Percentiles rank a stretch among this genome's conserved stretches.
These are phyloP conservation scores for Colletotrichum eremochloae DNA, from an alignment of 2,329 filamentous ascomycete species.

Conservation along the genomic window DNA sequence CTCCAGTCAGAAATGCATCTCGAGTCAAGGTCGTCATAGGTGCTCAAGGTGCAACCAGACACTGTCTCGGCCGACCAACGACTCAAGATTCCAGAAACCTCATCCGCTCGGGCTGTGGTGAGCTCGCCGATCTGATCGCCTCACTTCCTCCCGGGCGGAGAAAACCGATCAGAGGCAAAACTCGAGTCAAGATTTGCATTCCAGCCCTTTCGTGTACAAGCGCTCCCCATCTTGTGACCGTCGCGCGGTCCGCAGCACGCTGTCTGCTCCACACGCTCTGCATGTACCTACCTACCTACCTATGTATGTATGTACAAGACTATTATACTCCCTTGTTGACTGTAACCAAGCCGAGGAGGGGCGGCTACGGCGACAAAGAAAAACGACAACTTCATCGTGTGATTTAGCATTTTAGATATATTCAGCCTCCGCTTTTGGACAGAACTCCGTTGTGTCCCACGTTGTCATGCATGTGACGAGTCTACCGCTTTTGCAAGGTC, in stretches of 20 bases:
- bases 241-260: constrained; percentile 10
- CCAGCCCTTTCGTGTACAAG: neutral
- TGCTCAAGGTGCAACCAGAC: constrained; percentile 32
- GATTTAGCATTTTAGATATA: neutral
- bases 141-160: neutral
- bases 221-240: neutral
- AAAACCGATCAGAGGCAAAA: constrained; percentile 1
- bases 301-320: no score
- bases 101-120: neutral
- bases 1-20: neutral
- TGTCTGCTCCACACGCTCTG: neutral
- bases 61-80: constrained; percentile 25
- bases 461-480: neutral
- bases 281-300: no score
- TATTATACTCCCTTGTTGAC: neutral
- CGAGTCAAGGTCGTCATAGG: constrained; percentile 27
- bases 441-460: neutral
- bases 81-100: constrained; percentile 5
- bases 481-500: neutral
- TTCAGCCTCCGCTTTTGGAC: neutral
- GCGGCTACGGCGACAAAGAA: constrained; percentile 11
- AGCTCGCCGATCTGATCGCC: neutral
- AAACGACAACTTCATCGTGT: neutral
- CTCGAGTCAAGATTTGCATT: constrained; percentile 15
- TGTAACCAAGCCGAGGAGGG: neutral